Conservation (phyloP, 768 basidiomycete species). For the Tephrocybe sp. region DNA sequence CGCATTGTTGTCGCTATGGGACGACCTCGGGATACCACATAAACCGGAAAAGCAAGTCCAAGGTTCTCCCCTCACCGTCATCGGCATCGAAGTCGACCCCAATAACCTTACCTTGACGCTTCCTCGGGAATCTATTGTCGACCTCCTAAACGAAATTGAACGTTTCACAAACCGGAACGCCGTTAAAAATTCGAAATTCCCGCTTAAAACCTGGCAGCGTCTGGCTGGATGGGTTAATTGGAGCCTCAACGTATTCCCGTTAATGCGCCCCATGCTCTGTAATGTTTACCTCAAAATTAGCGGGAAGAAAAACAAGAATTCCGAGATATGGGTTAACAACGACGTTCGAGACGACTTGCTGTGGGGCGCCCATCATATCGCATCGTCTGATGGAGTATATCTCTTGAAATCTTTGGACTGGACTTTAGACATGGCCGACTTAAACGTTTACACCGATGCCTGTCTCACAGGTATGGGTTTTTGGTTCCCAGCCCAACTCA, state of each 20-base stretch:
- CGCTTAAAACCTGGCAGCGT: conserved; percentile 20
- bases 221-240: conserved; percentile 39
- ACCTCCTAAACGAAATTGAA: conserved; percentile 12
- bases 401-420: conserved; percentile 8
- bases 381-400: background rate
- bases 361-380: background rate
- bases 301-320: background rate
- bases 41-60: conserved; percentile 37
- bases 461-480: conserved; percentile 21
- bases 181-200: background rate
- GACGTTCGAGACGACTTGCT: background rate
- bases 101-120: conserved; percentile 28
- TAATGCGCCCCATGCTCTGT: conserved; percentile 10
- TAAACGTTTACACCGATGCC: conserved; percentile 21
- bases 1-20: too few species aligned
- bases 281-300: conserved; percentile 21
- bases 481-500: conserved; percentile 13
- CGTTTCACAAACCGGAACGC: conserved; percentile 9
- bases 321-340: background rate
- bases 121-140: background rate
- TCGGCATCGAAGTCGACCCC: conserved; percentile 39
- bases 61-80: conserved; percentile 29
- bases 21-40: conserved; percentile 34
- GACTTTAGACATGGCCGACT: conserved; percentile 10
- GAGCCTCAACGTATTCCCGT: conserved; percentile 30